A percentile compares a stretch with the other conserved stretches of the same genome.
phyloP scores from a whole-genome alignment of 1,284 basidiomycete species.

The Ganoderma boninense region DNA sequence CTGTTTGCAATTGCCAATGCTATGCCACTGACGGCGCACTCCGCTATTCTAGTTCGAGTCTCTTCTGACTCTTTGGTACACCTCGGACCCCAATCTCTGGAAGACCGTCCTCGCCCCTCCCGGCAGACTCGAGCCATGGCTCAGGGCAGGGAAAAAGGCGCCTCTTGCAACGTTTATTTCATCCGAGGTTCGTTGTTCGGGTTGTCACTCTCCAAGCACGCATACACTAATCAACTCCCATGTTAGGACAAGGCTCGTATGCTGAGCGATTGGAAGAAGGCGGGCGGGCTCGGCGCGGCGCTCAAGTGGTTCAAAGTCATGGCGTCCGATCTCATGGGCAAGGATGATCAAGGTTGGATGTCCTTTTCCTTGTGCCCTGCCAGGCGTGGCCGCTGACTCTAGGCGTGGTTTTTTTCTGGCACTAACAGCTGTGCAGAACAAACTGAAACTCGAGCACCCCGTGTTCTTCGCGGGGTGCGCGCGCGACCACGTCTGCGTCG shows the following conservation, averaged over 20 bases:
- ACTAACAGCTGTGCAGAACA: slow-evolving; percentile 23
- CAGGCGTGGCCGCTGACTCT: neutral
- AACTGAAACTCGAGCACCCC: slow-evolving; percentile 30
- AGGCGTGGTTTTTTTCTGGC: neutral
- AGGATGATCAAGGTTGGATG: slow-evolving; percentile 37
- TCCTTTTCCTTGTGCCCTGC: neutral
- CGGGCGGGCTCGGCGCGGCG: slow-evolving; percentile 33
- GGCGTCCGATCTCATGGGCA: slow-evolving; percentile 31
- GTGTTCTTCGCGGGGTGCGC: slow-evolving; percentile 37
- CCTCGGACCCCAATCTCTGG: slow-evolving; percentile 38
- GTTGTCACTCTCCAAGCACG: neutral
- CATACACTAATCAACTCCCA: neutral
- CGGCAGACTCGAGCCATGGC: slow-evolving; percentile 39
- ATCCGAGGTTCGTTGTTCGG: slow-evolving; percentile 27
- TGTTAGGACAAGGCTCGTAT: slow-evolving; percentile 30
- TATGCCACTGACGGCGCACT: neutral
- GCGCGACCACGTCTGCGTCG: slow-evolving; percentile 35
- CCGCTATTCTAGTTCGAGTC: slow-evolving; percentile 38
- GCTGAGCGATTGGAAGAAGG: slow-evolving; percentile 28
- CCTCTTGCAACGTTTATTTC: slow-evolving; percentile 33
- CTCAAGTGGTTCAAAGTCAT: slow-evolving; percentile 42
- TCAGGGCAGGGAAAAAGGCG: slow-evolving; percentile 35
- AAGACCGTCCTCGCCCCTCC: slow-evolving; percentile 37
- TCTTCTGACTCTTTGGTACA: slow-evolving; percentile 42
- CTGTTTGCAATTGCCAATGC: neutral